phyloP scores from a whole-genome alignment of 768 basidiomycete species.

The Amanita molliuscula region DNA sequence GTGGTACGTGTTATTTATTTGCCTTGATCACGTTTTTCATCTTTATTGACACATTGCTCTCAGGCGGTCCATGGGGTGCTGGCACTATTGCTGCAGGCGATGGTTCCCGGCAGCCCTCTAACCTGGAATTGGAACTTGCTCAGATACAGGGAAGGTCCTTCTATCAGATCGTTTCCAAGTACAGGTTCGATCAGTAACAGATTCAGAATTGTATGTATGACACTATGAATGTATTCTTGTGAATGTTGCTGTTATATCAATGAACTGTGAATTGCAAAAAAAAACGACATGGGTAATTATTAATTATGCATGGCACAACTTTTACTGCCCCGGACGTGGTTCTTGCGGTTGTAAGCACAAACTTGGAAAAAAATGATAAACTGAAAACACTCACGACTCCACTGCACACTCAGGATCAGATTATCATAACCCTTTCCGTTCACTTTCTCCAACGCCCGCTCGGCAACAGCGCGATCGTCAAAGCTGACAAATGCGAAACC shows the following conservation, averaged over 20 bases:
- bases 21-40: too few species aligned
- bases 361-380: background rate
- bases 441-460: constrained; percentile 86
- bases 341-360: background rate
- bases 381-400: constrained; percentile 40
- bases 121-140: constrained; percentile 43
- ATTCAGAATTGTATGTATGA: background rate
- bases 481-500: constrained; percentile 98
- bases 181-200: constrained; percentile 13
- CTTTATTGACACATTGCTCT: constrained; percentile 7
- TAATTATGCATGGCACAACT: background rate
- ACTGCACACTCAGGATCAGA: constrained; percentile 62
- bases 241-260: background rate
- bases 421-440: constrained; percentile 91
- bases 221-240: too few species aligned
- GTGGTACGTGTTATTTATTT: constrained; percentile 32
- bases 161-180: constrained; percentile 33
- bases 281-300: too few species aligned
- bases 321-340: constrained; percentile 1
- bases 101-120: constrained; percentile 29
- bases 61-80: constrained; percentile 72
- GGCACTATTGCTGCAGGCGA: constrained; percentile 31
- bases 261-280: background rate
- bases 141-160: constrained; percentile 42
- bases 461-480: constrained; percentile 69